Conservation (phyloP, 495 filamentous ascomycete species). For the Neurospora sp. region DNA sequence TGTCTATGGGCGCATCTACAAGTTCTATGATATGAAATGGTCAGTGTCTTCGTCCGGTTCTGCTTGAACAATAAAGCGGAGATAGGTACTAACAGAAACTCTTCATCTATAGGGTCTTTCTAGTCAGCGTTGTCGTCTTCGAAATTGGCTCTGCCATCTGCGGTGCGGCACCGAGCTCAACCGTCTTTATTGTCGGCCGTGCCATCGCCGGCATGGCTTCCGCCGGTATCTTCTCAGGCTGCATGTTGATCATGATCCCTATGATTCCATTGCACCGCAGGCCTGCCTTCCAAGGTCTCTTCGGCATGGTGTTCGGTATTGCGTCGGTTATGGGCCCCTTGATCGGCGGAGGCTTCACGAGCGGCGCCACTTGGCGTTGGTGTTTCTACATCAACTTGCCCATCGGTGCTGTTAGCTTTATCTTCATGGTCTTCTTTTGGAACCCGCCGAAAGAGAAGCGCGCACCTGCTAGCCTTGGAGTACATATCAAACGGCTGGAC, state of each 20-base stretch:
- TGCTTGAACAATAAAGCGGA: background rate
- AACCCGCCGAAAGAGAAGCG: slow-evolving; percentile 27
- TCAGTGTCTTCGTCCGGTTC: slow-evolving; percentile 14
- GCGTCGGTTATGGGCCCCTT: slow-evolving; percentile 40
- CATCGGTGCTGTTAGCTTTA: slow-evolving; percentile 40
- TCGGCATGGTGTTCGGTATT: slow-evolving; percentile 46
- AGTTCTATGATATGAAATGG: slow-evolving; percentile 69
- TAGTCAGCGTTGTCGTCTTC: slow-evolving; percentile 42
- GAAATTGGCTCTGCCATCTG: slow-evolving; percentile 57
- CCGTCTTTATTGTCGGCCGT: slow-evolving; percentile 51
- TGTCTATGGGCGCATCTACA: slow-evolving; percentile 72
- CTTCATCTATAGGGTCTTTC: slow-evolving; percentile 27
- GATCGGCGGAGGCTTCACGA: slow-evolving; percentile 42
- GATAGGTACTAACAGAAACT: background rate
- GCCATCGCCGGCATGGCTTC: slow-evolving; percentile 51
- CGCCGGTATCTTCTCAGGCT: slow-evolving; percentile 44
- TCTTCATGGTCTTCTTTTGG: slow-evolving; percentile 40
- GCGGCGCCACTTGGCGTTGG: slow-evolving; percentile 41
- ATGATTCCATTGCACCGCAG: slow-evolving; percentile 46
- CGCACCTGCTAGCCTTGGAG: slow-evolving; percentile 22
- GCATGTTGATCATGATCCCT: slow-evolving; percentile 46
- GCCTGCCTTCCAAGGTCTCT: slow-evolving; percentile 43
- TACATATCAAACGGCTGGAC: slow-evolving; percentile 51
- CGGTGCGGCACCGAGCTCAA: slow-evolving; percentile 48
- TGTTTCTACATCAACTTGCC: slow-evolving; percentile 60